Evolutionary conservation across 805 yeast species (phyloP).

Genomic region (Yarrowia sp.): DNA sequence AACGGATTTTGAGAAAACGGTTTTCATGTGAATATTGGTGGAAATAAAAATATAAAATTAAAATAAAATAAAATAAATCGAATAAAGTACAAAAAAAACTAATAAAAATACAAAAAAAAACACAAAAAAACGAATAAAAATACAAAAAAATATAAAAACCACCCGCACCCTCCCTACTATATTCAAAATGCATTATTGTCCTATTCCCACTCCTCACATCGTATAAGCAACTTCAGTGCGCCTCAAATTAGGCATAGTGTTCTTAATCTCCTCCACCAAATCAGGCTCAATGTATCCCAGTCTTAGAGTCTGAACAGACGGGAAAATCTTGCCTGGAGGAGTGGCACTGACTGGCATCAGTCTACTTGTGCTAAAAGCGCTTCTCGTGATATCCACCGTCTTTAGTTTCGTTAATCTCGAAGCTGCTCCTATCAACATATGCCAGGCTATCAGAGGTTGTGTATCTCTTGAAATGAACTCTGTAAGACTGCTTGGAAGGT

Average conservation of each 20-base stretch:
- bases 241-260: slow-evolving; percentile 4
- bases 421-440: slow-evolving; percentile 1
- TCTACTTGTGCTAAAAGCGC: slow-evolving; percentile 7
- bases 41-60: no score
- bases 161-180: no score
- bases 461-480: background rate
- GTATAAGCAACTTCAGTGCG: background rate
- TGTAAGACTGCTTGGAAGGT: background rate
- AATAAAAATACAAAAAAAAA: no score
- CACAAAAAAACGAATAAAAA: no score
- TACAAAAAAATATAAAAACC: no score
- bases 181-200: no score
- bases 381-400: background rate
- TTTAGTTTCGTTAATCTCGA: background rate
- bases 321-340: background rate
- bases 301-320: background rate
- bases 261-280: background rate
- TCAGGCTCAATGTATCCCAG: background rate
- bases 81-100: no score
- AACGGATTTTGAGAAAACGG: no score
- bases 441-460: background rate
- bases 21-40: no score
- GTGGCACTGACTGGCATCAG: background rate
- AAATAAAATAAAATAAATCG: no score
- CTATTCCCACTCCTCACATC: background rate